Base-by-base conservation (phyloP, 177 flowering plant species). In the Vitis hybrid region DNA sequence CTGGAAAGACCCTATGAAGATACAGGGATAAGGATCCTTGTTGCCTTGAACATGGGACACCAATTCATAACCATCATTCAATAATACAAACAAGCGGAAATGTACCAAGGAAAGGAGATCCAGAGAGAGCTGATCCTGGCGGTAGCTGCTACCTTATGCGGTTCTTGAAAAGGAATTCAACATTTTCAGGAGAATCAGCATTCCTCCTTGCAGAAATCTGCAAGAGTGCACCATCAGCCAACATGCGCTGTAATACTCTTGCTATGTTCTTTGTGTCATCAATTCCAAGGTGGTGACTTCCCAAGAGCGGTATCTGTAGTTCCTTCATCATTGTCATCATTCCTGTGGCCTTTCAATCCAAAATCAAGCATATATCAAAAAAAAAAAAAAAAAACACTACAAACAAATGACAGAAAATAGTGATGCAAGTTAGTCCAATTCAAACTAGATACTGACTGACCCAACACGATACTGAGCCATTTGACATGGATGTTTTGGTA, bases 251-350 rank as follows among this genome's bases (percentile, higher is more conserved):
- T 82, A 95, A 76, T 14, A 95, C 98, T 73, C 89, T 88, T 2
- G 88, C 80, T 60, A 95, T 90, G 83, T 95, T 95, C 81, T 85
- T 93, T 2, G 98, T 74, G 73, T 95, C 99, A 77, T 95, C 99
- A 24, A 95, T 87, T 11, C 99, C 98, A 56, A 95, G 93, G 85
- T 95, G 99, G 76, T 95, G 99, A 74, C 93, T 93, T 80, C 97
- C 99, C 60, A 86, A 51, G 70, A 82, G 72, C 32, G 83, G 87
- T 12, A 95, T 84, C 66, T 68, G 68, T 27, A 87, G 89, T 76
- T 86, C 81, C 69, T 81, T 86, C 92, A 95, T 84, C 99, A 95
- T 90, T 46, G 90, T 75, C 82, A 81, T 69, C 99, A 95, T 95
- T 75, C 99, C 99, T 11, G 89, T 75, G 58, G 98, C 99, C 98